These are phyloP conservation scores for Zoysia pacifica DNA, from an alignment of 176 grass and related monocot genomes.

Conservation along the genomic window DNA sequence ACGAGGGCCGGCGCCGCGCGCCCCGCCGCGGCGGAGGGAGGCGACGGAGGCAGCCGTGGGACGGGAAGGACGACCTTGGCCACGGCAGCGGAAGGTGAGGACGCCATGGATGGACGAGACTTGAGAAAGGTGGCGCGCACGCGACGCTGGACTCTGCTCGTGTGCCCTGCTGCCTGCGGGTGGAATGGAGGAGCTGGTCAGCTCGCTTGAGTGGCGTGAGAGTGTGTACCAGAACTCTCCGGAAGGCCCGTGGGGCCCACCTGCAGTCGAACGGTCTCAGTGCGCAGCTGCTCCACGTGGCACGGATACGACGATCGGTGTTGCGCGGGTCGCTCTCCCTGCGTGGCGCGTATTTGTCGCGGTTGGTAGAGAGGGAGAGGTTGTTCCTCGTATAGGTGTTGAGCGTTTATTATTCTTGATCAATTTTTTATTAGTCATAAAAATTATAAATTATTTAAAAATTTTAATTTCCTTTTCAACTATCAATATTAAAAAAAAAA, in stretches of 20 bases:
- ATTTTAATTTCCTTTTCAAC: too few relatives aligned
- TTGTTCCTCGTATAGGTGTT: too few relatives aligned
- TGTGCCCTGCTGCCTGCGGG: not conserved
- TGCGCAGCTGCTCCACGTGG: not conserved
- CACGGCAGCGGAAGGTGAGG: not conserved
- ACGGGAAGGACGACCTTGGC: not conserved
- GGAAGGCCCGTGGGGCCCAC: not conserved
- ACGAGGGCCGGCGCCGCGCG: not conserved
- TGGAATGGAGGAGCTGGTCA: not conserved
- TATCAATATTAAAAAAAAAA: too few relatives aligned
- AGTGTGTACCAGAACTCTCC: slow-evolving; percentile 6
- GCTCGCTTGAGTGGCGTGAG: not conserved
- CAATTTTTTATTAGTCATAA: too few relatives aligned
- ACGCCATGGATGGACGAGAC: slow-evolving; percentile 17
- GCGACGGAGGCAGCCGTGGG: not conserved
- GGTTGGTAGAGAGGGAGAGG: too few relatives aligned
- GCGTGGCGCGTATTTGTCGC: too few relatives aligned
- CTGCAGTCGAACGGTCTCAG: not conserved
- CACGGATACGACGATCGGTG: not conserved
- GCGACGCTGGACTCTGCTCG: not conserved
- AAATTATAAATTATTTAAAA: too few relatives aligned
- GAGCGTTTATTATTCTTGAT: too few relatives aligned
- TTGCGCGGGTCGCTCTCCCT: too few relatives aligned
- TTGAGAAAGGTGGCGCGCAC: not conserved
- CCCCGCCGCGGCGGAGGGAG: not conserved